These are phyloP conservation scores for Lactarius vividus DNA, from an alignment of 768 basidiomycete species.

Conservation along the genomic window DNA sequence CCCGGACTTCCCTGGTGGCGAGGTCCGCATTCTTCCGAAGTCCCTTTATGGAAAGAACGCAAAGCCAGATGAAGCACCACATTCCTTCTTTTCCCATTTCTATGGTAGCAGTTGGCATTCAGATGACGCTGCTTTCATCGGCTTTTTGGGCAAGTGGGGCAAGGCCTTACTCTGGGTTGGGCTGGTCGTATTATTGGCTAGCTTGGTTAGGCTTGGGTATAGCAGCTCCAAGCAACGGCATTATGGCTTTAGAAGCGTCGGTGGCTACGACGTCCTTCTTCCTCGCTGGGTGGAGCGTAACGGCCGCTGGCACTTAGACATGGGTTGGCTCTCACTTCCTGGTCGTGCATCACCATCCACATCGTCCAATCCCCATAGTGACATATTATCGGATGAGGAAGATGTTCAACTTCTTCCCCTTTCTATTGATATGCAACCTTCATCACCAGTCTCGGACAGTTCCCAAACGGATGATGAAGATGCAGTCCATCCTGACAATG, in stretches of 20 bases:
- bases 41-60: slow-evolving; percentile 98
- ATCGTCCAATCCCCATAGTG: slow-evolving; percentile 2
- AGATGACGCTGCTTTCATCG: slow-evolving; percentile 96
- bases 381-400: slow-evolving; percentile 27
- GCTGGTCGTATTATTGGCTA: slow-evolving; percentile 64
- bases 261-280: slow-evolving; percentile 75
- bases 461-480: slow-evolving; percentile 45
- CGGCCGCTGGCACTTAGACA: slow-evolving; percentile 71
- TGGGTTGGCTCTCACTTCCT: slow-evolving; percentile 55
- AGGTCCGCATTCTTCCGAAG: slow-evolving; percentile 91
- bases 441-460: slow-evolving; percentile 49
- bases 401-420: slow-evolving; percentile 57
- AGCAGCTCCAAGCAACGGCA: slow-evolving; percentile 58
- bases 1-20: slow-evolving; percentile 51
- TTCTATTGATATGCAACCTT: slow-evolving; percentile 55
- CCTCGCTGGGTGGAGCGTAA: slow-evolving; percentile 71
- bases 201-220: slow-evolving; percentile 54
- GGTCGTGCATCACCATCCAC: slow-evolving; percentile 20
- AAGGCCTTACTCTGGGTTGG: slow-evolving; percentile 87
- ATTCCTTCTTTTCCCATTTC: slow-evolving; percentile 95
- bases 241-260: slow-evolving; percentile 55
- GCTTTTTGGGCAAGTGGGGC: slow-evolving; percentile 87
- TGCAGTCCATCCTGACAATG: slow-evolving; percentile 44
- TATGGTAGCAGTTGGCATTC: slow-evolving; percentile 99
- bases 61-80: slow-evolving; percentile 72